Base-by-base conservation (phyloP, 257 asterid species). In the Dorcoceras hygrometricum region DNA sequence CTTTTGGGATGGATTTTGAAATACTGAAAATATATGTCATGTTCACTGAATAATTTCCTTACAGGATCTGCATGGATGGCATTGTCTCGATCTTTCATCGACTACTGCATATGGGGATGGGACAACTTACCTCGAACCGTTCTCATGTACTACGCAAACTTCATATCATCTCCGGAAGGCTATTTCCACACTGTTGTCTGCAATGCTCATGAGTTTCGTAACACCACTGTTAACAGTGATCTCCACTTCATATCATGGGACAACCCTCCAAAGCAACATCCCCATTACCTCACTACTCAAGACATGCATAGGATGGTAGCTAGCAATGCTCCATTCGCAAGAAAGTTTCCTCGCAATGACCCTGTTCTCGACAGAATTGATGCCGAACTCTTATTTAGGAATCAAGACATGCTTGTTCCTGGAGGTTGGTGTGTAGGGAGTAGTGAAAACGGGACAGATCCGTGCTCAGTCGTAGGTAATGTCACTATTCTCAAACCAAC, bases 41-140 rank as follows among this genome's bases (percentile, higher is more conserved):
- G 36, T 62, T 62, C 26, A 48, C 73, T 61, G 46, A 67, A 68
- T 69, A 62, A 11, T 69, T 57, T 62, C 54, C 24, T 76, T 62
- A 26, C 86, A 92, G 98, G 98, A 71, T 92, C 98, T n/a, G 98
- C 98, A 32, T 92, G 98, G 98, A 86, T 92, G 98, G 93, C 75
- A 27, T 95, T 92, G 50, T 92, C 98, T 59, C 89, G 95, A 14
- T 80, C 96, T 36, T 92, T 92, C 75, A 63, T 92, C 5, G 98
- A 92, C 79, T 92, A 86, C 83, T 83, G 90, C 82, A 76, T 92
- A 75, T 92, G 98, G 98, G 98, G 98, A 61, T 92, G 97, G 97
- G 96, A 89, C 76, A 92, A 92, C 81, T 79, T 92, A 39, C 98
- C 98, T 0, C 76, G 98, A 68, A 92, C 93, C 2, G 96, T 86